phyloP scores from a whole-genome alignment of 805 yeast species.

The Scheffersomyces ergatensis region DNA sequence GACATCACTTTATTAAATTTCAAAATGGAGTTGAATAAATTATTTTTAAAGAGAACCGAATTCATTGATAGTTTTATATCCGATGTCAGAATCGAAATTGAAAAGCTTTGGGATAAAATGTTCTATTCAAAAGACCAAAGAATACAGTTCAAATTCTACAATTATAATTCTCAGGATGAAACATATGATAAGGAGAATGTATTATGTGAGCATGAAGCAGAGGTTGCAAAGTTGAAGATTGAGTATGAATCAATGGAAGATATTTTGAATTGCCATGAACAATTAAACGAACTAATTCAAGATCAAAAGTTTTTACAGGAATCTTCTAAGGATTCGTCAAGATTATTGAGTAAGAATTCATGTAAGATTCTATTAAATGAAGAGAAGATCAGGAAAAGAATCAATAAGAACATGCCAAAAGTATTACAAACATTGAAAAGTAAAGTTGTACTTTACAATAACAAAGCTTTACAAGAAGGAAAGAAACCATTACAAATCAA shows the following conservation, averaged over 20 bases:
- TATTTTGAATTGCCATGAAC: conserved; percentile 53
- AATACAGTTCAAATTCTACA: conserved; percentile 41
- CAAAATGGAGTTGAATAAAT: conserved; percentile 52
- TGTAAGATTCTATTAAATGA: conserved; percentile 79
- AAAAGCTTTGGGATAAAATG: conserved; percentile 59
- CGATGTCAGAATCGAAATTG: conserved; percentile 59
- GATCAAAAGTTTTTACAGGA: conserved; percentile 66
- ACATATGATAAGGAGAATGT: conserved; percentile 55
- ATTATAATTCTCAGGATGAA: conserved; percentile 28
- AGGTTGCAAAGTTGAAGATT: conserved; percentile 49
- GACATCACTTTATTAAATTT: conserved; percentile 47
- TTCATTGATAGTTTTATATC: conserved; percentile 66
- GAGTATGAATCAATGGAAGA: conserved; percentile 53
- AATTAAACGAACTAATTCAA: conserved; percentile 50
- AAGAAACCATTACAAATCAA: conserved; percentile 31
- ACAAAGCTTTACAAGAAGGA: conserved; percentile 16
- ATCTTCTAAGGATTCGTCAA: conserved; percentile 75
- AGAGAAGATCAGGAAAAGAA: conserved; percentile 68
- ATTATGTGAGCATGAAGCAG: conserved; percentile 62
- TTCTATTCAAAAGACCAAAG: conserved; percentile 56
- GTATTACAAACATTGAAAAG: conserved; percentile 50
- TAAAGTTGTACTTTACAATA: conserved; percentile 50
- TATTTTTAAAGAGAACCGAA: conserved; percentile 58
- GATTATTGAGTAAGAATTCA: conserved; percentile 71
- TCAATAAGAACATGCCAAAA: conserved; percentile 67